phyloP scores from a whole-genome alignment of 768 basidiomycete species.

The Cantharellus anzutake region DNA sequence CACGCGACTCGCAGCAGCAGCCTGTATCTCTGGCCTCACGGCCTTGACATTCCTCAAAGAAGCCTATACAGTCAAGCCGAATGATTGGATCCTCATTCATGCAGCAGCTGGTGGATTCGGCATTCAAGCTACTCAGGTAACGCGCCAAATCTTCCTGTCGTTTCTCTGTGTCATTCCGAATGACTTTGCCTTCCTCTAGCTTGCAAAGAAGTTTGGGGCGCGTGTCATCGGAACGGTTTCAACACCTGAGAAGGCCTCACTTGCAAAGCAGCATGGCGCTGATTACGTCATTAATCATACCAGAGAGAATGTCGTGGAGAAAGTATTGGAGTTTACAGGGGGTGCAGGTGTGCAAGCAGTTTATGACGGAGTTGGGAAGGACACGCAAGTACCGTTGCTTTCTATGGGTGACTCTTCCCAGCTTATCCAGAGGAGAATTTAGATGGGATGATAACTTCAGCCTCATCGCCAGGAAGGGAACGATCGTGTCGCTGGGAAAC shows the following conservation, averaged over 20 bases:
- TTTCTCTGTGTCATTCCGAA: slow-evolving; percentile 42
- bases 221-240: slow-evolving; percentile 90
- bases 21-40: slow-evolving; percentile 59
- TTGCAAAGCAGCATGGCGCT: slow-evolving; percentile 65
- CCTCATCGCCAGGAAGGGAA: slow-evolving; percentile 70
- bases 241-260: slow-evolving; percentile 57
- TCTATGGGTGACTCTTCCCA: slow-evolving; percentile 5
- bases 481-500: slow-evolving; percentile 79
- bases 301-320: slow-evolving; percentile 49
- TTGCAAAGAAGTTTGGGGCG: slow-evolving; percentile 55
- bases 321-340: slow-evolving; percentile 54
- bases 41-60: slow-evolving; percentile 63
- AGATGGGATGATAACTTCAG: slow-evolving; percentile 69
- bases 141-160: neutral
- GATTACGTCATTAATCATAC: slow-evolving; percentile 75
- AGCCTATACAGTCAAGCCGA: slow-evolving; percentile 63
- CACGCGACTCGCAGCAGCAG: slow-evolving; percentile 44
- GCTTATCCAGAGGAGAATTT: neutral
- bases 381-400: slow-evolving; percentile 40
- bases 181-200: slow-evolving; percentile 33
- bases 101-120: slow-evolving; percentile 85
- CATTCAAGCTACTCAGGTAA: slow-evolving; percentile 20
- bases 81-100: slow-evolving; percentile 67
- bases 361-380: slow-evolving; percentile 94
- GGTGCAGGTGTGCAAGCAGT: slow-evolving; percentile 71